A percentile compares a stretch with the other conserved stretches of the same genome.
phyloP scores from a whole-genome alignment of 352 stramenopile genomes.

The Phytophthora ramorum region DNA sequence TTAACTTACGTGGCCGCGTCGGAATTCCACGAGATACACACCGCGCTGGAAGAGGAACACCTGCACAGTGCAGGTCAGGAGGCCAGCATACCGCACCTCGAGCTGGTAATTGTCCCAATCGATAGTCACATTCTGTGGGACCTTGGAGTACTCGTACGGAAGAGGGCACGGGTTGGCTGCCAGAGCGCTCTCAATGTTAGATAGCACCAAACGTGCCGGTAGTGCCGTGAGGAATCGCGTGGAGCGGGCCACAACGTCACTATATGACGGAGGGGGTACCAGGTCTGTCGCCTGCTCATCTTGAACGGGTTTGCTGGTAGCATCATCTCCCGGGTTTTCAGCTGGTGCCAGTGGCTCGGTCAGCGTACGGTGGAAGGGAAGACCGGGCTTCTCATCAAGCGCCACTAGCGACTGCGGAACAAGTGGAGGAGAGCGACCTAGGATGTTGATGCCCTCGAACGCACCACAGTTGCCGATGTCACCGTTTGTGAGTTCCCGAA shows the following conservation, averaged over 20 bases:
- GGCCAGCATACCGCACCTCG: slow-evolving; percentile 65
- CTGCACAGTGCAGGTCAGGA: slow-evolving; percentile 79
- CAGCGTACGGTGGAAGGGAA: slow-evolving; percentile 24
- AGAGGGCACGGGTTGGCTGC: slow-evolving; percentile 46
- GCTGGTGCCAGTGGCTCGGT: slow-evolving; percentile 18
- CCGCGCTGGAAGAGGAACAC: slow-evolving; percentile 84
- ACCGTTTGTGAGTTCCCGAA: slow-evolving; percentile 30
- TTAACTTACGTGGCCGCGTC: slow-evolving; percentile 69
- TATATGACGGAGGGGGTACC: slow-evolving; percentile 52
- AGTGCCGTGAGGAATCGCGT: slow-evolving; percentile 78
- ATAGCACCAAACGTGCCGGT: slow-evolving; percentile 70
- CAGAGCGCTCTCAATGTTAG: slow-evolving; percentile 69
- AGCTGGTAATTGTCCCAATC: slow-evolving; percentile 83
- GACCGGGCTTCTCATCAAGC: slow-evolving; percentile 12
- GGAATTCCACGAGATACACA: slow-evolving; percentile 85
- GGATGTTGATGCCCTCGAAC: slow-evolving; percentile 50
- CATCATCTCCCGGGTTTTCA: slow-evolving; percentile 6
- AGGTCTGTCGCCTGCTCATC: not conserved
- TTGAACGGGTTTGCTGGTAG: slow-evolving; percentile 6
- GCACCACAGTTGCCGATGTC: slow-evolving; percentile 14
- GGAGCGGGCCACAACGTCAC: slow-evolving; percentile 71
- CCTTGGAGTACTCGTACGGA: slow-evolving; percentile 53
- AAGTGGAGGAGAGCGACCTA: slow-evolving; percentile 37
- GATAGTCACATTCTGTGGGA: slow-evolving; percentile 58
- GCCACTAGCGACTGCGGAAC: slow-evolving; percentile 24